These are phyloP conservation scores for Boletus reticuloceps DNA, from an alignment of 768 basidiomycete genomes.

Conservation along the genomic window DNA sequence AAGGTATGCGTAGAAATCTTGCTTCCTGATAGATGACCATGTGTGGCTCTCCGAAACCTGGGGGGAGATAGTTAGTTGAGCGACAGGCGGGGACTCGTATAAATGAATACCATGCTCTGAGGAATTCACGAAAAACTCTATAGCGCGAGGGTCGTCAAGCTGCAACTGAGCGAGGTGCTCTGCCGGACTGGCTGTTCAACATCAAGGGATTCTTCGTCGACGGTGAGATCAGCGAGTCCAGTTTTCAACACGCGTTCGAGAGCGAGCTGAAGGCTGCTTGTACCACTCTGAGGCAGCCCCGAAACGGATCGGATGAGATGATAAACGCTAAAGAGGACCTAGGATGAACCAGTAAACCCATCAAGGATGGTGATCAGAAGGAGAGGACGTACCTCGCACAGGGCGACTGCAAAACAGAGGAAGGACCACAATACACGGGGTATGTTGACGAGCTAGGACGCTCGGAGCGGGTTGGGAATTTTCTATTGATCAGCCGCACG, in stretches of 20 bases:
- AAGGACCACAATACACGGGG: too few species aligned
- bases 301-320: conserved; percentile 49
- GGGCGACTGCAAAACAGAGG: conserved; percentile 54
- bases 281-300: conserved; percentile 41
- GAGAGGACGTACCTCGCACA: conserved; percentile 52
- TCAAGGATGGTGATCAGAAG: background rate
- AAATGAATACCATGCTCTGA: conserved; percentile 51
- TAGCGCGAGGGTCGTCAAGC: conserved; percentile 62
- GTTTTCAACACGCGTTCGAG: conserved; percentile 63
- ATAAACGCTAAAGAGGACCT: conserved; percentile 73
- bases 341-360: background rate
- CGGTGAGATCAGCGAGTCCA: conserved; percentile 56
- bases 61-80: background rate
- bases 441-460: too few species aligned
- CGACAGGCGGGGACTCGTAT: background rate
- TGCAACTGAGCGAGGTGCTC: conserved; percentile 59
- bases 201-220: conserved; percentile 54
- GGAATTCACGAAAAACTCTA: conserved; percentile 72
- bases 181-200: conserved; percentile 52
- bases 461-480: too few species aligned
- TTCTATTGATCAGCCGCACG: background rate
- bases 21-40: conserved; percentile 66
- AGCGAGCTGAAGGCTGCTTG: conserved; percentile 53
- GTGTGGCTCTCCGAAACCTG: conserved; percentile 67
- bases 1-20: conserved; percentile 71